Conservation (phyloP, 371 early-diverging fungal species). For the Rhizomucor pusillus region DNA sequence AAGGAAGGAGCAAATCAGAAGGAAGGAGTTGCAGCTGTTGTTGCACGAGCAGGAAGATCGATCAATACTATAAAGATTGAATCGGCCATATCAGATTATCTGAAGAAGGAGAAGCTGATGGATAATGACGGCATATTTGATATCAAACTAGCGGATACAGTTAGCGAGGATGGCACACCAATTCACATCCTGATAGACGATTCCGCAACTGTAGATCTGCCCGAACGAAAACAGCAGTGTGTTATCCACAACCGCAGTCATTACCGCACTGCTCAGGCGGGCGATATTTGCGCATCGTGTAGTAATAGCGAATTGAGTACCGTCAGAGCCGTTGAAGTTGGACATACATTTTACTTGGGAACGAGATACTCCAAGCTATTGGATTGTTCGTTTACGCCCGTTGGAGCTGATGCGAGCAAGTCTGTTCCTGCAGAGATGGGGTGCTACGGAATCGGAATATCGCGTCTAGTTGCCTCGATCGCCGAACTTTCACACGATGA, state of each 20-base stretch:
- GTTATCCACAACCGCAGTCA: slow-evolving; percentile 42
- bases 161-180: neutral
- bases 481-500: slow-evolving; percentile 68
- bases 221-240: neutral
- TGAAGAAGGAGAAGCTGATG: slow-evolving; percentile 16
- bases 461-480: slow-evolving; percentile 76
- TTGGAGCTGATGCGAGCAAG: slow-evolving; percentile 12
- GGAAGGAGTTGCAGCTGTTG: slow-evolving; percentile 17
- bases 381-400: slow-evolving; percentile 53
- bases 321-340: slow-evolving; percentile 83
- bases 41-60: slow-evolving; percentile 18
- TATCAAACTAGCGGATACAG: neutral
- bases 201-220: neutral
- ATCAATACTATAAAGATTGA: slow-evolving; percentile 36
- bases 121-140: slow-evolving; percentile 17
- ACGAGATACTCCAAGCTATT: slow-evolving; percentile 78
- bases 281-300: slow-evolving; percentile 71
- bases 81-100: slow-evolving; percentile 18
- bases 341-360: slow-evolving; percentile 90
- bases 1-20: slow-evolving; percentile 6
- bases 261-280: slow-evolving; percentile 52
- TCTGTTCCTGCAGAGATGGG: slow-evolving; percentile 79
- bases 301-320: slow-evolving; percentile 26
- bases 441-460: slow-evolving; percentile 88
- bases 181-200: slow-evolving; percentile 32